Percentiles rank a stretch among this genome's conserved stretches.
Conservation (phyloP, 768 basidiomycete species). For the Leccinum olivaceopallidum region DNA sequence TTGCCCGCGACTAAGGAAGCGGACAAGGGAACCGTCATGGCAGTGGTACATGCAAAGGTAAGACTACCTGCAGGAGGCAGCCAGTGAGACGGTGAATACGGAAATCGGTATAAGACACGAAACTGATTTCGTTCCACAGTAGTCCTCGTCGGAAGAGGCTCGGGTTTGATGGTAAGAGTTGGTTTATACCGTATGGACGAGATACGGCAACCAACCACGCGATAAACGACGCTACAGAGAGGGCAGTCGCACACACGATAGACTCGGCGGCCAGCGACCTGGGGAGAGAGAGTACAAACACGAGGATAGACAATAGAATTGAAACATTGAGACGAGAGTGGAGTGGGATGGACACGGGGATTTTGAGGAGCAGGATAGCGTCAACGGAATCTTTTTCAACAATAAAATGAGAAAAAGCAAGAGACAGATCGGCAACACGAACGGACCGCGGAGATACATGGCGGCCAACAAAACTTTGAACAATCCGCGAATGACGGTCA, state of each 20-base stretch:
- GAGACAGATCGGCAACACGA: neutral
- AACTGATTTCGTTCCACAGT: conserved; percentile 68
- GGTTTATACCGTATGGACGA: conserved; percentile 53
- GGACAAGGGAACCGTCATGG: conserved; percentile 66
- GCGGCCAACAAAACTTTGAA: conserved; percentile 54
- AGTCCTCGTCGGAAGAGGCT: conserved; percentile 44
- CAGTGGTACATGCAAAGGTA: conserved; percentile 68
- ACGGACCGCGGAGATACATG: conserved; percentile 68
- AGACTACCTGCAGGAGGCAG: conserved; percentile 41
- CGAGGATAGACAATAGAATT: conserved; percentile 39
- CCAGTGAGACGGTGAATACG: conserved; percentile 4
- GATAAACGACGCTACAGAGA: conserved; percentile 62
- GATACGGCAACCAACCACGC: conserved; percentile 56
- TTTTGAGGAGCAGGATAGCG: conserved; percentile 45
- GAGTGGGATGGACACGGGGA: conserved; percentile 38
- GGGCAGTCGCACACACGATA: conserved; percentile 54
- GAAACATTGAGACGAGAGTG: conserved; percentile 43
- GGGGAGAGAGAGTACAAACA: conserved; percentile 54
- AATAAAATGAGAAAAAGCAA: conserved; percentile 11
- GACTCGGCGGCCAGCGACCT: conserved; percentile 55
- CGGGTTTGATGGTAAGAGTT: conserved; percentile 35
- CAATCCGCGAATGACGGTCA: conserved; percentile 45
- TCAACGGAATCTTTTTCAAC: conserved; percentile 51
- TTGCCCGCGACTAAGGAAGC: conserved; percentile 50
- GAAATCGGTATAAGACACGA: conserved; percentile 27